Base-by-base conservation (phyloP, 2,329 filamentous ascomycete genomes). In the Dothideomycetes sp. region DNA sequence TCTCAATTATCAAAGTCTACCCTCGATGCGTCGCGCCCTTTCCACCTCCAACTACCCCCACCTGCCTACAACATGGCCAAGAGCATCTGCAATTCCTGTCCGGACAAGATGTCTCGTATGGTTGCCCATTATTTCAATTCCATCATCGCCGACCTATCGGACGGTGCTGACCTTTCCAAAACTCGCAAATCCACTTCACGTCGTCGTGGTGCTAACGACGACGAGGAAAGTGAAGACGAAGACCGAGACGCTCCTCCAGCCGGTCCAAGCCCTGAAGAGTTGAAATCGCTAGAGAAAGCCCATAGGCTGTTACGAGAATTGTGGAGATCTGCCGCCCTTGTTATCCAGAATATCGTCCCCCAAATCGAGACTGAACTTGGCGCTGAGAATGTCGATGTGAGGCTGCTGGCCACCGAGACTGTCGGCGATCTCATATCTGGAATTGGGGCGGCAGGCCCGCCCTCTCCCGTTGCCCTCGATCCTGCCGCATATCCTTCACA, bases 121-220 rank as follows among this genome's bases (percentile, higher is more conserved):
- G 82, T 96, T 42, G 89, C 86, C 50, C 87, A 94, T 55, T 98
- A 96, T 60, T 98, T 98, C 60, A 94, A 87, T 62, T 87, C 94
- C 43, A 87, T 96, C 37, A 93, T 98, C 44, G 79, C 96, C 47
- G 87, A 95, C 56, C 84, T 87, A 3, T 87, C 55, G 10, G 55
- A 59, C 13, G 50, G 47, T 4, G 36, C 51, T 9, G 41, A 48
- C 7, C 47, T 43, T 9, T 34, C 47, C n/a, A 58, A 55, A 33
- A 38, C 45, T 3, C 32, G 28, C 75, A 83, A 45, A 78, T 82
- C 34, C 76, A 84, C 39, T 70, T 75, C 33, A 62, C 58, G 59
- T 42, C 22, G 41, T 23, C 48, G 51, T 7, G 49, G 49, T 16
- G 50, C 49, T 25, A 63, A 63, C 25, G 65, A 68, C 24, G 57